Base-by-base conservation (phyloP, 1,284 basidiomycete genomes). In the Pyrrhoderma lamaoense region DNA sequence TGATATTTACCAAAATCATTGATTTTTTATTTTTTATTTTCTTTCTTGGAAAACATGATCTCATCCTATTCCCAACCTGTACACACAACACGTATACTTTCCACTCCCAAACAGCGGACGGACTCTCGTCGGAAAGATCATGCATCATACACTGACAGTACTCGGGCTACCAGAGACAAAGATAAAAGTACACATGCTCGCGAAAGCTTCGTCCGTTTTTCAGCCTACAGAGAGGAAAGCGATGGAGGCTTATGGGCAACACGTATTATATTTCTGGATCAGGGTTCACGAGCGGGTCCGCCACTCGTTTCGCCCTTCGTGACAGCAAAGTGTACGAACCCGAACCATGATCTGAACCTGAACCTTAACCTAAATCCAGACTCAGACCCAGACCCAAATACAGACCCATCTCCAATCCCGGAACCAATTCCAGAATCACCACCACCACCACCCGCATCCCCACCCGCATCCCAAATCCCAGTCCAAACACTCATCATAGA, bases 111-210 rank as follows among this genome's bases (percentile, higher is more conserved):
- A 7, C 37, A 55, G 53, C 66, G 22, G 66, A 65, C 54, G 63
- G 65, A 3, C 61, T 67, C 14, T 63, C 59, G 49, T 61, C 58
- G 58, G 60, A n/a, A 57, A 63, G 49, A 64, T 67, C 44, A 58
- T 66, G 44, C 57, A 62, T 47, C 53, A 57, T 45, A 65, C 64
- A 4, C 63, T 67, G 37, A 19, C 57, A 19, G 51, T 59, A 14
- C 60, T 67, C 13, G 64, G 64, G n/a, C 59, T 63, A 39, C 21
- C 57, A 1, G 45, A 56, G 7, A 22, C 53, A 8, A 45, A 39
- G 23, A 47, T 67, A 31, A 45, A 45, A n/a, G 60, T 62, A 3
- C 64, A 67, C 52, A 65, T 67, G 49, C 59, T 65, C 19, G 52
- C 53, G 4, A 65, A 66, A 47, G 61, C 64, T 13, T 54, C 62